Base-by-base conservation (phyloP, 306 rosid genomes). In the Mimosa bimucronata region DNA sequence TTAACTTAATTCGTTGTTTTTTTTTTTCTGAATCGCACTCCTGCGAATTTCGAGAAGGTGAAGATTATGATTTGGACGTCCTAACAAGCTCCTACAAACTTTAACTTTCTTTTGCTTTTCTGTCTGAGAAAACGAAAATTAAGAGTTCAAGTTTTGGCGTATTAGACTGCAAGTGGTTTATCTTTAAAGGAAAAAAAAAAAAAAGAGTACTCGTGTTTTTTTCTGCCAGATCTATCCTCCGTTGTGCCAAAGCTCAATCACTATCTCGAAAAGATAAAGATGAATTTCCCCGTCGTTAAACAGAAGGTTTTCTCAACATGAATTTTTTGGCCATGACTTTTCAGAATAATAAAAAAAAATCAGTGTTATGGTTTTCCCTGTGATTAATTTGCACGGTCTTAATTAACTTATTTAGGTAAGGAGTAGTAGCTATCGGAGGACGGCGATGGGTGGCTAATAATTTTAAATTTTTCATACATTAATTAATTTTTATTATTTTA, bases 371-470 rank as follows among this genome's bases (percentile, higher is more conserved):
- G 52, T 15, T 28, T 34, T n/a, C 28, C 60, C 9, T 82, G 19
- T 6, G n/a, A 58, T 57, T 28, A 57, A 30, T 69, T 69, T 76
- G 1, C 23, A 29, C 6, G n/a, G 29, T 66, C 75, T 73, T 73
- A 15, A 73, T 48, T 14, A 48, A 15, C 18, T 48, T 77, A 64
- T 69, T 73, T 80, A 18, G 75, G 65, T 80, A 25, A 74, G 76
- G 53, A 38, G 76, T 7, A 13, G 58, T 19, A 21, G 82, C 58
- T 55, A 37, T 62, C 41, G 60, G n/a, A 66, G 46, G 48, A 3
- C 31, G 48, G 65, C 52, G 73, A 40, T 74, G 14, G 64, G 80
- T 9, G 64, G 84, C 83, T 78, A 73, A 45, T 83, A 70, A 83
- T 44, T 58, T 48, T 64, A 13, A 21, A 48, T 75, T 79, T 77